phyloP scores from a whole-genome alignment of 331 rosid species.

The Rosa hybrid region DNA sequence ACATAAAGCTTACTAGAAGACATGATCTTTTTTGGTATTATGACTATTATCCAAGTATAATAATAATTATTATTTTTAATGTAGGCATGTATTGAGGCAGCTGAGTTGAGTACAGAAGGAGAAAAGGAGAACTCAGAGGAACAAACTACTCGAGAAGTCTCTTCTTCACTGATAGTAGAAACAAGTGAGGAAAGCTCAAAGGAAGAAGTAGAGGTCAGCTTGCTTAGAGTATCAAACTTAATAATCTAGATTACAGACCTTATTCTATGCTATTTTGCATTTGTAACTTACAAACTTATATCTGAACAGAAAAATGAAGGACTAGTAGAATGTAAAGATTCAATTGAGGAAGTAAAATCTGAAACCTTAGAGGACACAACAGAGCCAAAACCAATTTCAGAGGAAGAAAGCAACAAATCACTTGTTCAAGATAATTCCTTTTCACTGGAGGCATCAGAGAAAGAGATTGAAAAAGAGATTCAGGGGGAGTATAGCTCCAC shows the following conservation, averaged over 20 bases:
- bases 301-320: slow-evolving; percentile 9
- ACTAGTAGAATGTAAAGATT: slow-evolving; percentile 19
- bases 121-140: slow-evolving; percentile 20
- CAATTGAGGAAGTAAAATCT: slow-evolving; percentile 21
- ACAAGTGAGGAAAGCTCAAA: slow-evolving; percentile 20
- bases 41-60: not conserved
- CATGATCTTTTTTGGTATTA: not conserved
- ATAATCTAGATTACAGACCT: not conserved
- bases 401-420: slow-evolving; percentile 25
- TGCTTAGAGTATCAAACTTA: not conserved
- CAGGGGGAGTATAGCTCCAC: not conserved
- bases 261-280: not conserved
- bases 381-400: slow-evolving; percentile 16
- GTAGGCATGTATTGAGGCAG: slow-evolving; percentile 22
- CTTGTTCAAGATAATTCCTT: not conserved
- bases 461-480: slow-evolving; percentile 20
- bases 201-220: not conserved
- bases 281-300: not conserved
- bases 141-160: slow-evolving; percentile 14
- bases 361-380: slow-evolving; percentile 15
- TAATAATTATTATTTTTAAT: not conserved
- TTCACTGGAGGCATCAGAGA: not conserved
- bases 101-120: slow-evolving; percentile 18
- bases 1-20: not conserved
- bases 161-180: slow-evolving; percentile 12